Evolutionary conservation across 805 yeast genomes (phyloP).

Genomic region (Ogataea naganishii): DNA sequence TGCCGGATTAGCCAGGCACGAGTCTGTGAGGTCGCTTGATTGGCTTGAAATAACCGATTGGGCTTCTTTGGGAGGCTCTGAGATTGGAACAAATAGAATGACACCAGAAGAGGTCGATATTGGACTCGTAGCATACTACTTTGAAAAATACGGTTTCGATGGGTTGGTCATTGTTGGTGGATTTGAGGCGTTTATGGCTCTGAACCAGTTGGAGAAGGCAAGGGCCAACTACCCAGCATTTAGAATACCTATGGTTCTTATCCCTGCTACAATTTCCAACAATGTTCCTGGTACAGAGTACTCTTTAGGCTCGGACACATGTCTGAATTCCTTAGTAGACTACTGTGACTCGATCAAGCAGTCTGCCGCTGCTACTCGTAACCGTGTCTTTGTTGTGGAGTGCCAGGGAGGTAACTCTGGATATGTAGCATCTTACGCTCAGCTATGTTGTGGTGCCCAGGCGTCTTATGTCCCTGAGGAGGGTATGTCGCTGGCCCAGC

Average conservation of each 20-base stretch:
- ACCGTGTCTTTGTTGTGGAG: slow-evolving; percentile 91
- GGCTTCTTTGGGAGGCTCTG: slow-evolving; percentile 90
- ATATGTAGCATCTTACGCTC: slow-evolving; percentile 79
- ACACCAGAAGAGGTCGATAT: slow-evolving; percentile 71
- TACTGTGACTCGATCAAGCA: slow-evolving; percentile 95
- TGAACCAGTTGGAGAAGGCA: slow-evolving; percentile 73
- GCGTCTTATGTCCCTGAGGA: slow-evolving; percentile 89
- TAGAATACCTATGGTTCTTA: slow-evolving; percentile 86
- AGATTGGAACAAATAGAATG: slow-evolving; percentile 90
- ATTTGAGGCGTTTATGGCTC: slow-evolving; percentile 87
- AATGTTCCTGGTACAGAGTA: slow-evolving; percentile 99
- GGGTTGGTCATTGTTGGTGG: slow-evolving; percentile 93
- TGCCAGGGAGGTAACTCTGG: slow-evolving; percentile 98
- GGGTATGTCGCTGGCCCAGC: slow-evolving; percentile 55
- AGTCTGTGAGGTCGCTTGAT: slow-evolving; percentile 59
- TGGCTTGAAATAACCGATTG: slow-evolving; percentile 89
- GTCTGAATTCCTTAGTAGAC: slow-evolving; percentile 80
- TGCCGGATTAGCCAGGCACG: slow-evolving; percentile 85
- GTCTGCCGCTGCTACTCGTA: slow-evolving; percentile 89
- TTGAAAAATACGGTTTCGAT: slow-evolving; percentile 81
- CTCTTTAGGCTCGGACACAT: slow-evolving; percentile 92
- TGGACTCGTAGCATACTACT: slow-evolving; percentile 87
- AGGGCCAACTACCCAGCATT: slow-evolving; percentile 79
- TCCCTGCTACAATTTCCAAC: slow-evolving; percentile 95
- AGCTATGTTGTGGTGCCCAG: slow-evolving; percentile 83